Conservation (phyloP, 2,329 filamentous ascomycete genomes). For the Camptophora hylomeconis region DNA sequence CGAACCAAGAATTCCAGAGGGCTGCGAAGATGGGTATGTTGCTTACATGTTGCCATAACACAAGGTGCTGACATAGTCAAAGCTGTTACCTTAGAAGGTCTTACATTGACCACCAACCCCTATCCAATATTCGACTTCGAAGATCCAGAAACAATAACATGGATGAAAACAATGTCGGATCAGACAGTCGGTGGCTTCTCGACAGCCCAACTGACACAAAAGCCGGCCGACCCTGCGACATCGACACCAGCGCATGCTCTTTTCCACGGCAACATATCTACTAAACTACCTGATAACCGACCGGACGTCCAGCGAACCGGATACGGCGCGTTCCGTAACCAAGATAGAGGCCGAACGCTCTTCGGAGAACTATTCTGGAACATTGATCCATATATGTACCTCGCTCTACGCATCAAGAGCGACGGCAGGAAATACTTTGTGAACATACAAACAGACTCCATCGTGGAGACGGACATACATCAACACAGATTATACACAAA, state of each 20-base stretch:
- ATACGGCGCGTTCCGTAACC: constrained; percentile 82
- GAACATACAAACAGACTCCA: constrained; percentile 87
- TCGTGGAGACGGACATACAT: constrained; percentile 89
- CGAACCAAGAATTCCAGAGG: constrained; percentile 13
- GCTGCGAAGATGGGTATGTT: constrained; percentile 17
- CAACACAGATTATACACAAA: constrained; percentile 67
- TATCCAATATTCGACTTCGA: constrained; percentile 17
- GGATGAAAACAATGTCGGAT: constrained; percentile 71
- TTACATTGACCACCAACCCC: constrained; percentile 10
- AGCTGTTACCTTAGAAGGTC: constrained; percentile 18
- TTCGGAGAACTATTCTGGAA: constrained; percentile 82
- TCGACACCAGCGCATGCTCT: constrained; percentile 50
- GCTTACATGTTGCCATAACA: too few relatives aligned
- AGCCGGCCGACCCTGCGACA: constrained; percentile 32
- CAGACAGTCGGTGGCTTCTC: constrained; percentile 78
- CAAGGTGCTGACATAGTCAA: constrained; percentile 1
- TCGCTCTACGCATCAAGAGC: constrained; percentile 77
- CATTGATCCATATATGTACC: constrained; percentile 75
- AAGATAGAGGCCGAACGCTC: constrained; percentile 61
- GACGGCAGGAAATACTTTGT: constrained; percentile 88
- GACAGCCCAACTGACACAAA: constrained; percentile 55
- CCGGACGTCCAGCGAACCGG: constrained; percentile 68
- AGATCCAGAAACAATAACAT: constrained; percentile 26
- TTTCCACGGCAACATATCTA: constrained; percentile 83
- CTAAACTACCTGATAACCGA: constrained; percentile 60